phyloP scores from a whole-genome alignment of 2,329 filamentous ascomycete genomes.

The Teratosphaeria epicoccoides region DNA sequence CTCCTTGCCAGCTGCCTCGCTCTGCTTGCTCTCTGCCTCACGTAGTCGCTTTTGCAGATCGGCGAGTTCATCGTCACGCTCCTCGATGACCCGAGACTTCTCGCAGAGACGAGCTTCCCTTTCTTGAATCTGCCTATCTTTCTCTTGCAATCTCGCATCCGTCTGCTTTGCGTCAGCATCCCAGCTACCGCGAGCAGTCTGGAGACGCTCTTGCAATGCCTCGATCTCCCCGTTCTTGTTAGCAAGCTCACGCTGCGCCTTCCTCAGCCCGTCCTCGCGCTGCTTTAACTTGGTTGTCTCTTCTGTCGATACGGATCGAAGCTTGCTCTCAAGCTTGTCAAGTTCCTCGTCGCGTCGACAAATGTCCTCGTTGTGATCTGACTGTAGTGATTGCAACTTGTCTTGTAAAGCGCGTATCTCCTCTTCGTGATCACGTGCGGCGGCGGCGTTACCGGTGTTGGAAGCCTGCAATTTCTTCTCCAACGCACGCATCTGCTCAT shows the following conservation, averaged over 20 bases:
- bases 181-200: slow-evolving; percentile 29
- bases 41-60: slow-evolving; percentile 24
- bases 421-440: slow-evolving; percentile 47
- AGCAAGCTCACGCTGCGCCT: slow-evolving; percentile 40
- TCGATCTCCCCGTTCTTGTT: slow-evolving; percentile 29
- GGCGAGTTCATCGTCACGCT: slow-evolving; percentile 60
- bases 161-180: slow-evolving; percentile 28
- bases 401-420: slow-evolving; percentile 13
- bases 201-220: slow-evolving; percentile 26
- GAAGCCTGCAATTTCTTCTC: slow-evolving; percentile 24
- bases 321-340: neutral
- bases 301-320: neutral
- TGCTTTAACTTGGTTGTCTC: slow-evolving; percentile 17
- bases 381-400: slow-evolving; percentile 16
- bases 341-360: slow-evolving; percentile 22
- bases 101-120: slow-evolving; percentile 65
- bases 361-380: slow-evolving; percentile 10
- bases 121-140: slow-evolving; percentile 49
- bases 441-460: slow-evolving; percentile 9
- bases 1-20: slow-evolving; percentile 20
- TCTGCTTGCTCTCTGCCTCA: slow-evolving; percentile 17
- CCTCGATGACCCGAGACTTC: slow-evolving; percentile 61
- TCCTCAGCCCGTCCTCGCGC: slow-evolving; percentile 45
- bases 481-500: slow-evolving; percentile 22
- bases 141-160: slow-evolving; percentile 27